Evolutionary conservation across 257 asterid genomes (phyloP).

Genomic region (Przewalskia tangutica): DNA sequence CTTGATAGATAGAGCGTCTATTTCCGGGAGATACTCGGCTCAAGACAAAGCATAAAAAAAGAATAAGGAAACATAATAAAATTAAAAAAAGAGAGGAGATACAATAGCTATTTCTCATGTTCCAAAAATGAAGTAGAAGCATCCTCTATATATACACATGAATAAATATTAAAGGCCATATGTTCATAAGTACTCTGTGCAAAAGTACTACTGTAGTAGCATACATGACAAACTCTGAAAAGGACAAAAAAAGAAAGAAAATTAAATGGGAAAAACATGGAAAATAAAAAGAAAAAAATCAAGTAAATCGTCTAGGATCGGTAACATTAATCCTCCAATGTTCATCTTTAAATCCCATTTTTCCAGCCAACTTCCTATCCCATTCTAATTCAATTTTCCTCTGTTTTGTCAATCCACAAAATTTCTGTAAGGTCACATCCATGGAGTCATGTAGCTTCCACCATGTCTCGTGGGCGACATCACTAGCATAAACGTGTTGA

Average conservation of each 20-base stretch:
- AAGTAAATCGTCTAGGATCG: slow-evolving; percentile 22
- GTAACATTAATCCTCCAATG: slow-evolving; percentile 34
- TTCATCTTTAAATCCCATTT: slow-evolving; percentile 13
- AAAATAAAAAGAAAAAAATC: background rate
- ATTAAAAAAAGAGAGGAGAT: background rate
- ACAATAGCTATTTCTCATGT: background rate
- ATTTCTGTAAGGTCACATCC: slow-evolving; percentile 18
- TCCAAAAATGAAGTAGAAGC: background rate
- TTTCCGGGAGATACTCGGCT: too few relatives aligned
- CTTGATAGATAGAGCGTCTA: too few relatives aligned
- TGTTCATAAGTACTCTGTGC: background rate
- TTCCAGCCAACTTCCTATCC: slow-evolving; percentile 20
- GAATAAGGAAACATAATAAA: background rate
- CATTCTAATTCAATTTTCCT: slow-evolving; percentile 21
- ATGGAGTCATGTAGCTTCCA: slow-evolving; percentile 33
- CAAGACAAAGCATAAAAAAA: too few relatives aligned
- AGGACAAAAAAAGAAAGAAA: background rate
- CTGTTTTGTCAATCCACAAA: slow-evolving; percentile 18
- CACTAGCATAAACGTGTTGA: slow-evolving; percentile 36
- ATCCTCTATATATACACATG: background rate
- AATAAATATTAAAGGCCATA: background rate
- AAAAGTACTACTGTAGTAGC: background rate
- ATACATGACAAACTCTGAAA: background rate
- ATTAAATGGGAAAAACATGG: background rate
- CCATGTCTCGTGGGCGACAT: slow-evolving; percentile 34